Conservation (phyloP, 2,329 filamentous ascomycete genomes). For the Diaporthe destruens region DNA sequence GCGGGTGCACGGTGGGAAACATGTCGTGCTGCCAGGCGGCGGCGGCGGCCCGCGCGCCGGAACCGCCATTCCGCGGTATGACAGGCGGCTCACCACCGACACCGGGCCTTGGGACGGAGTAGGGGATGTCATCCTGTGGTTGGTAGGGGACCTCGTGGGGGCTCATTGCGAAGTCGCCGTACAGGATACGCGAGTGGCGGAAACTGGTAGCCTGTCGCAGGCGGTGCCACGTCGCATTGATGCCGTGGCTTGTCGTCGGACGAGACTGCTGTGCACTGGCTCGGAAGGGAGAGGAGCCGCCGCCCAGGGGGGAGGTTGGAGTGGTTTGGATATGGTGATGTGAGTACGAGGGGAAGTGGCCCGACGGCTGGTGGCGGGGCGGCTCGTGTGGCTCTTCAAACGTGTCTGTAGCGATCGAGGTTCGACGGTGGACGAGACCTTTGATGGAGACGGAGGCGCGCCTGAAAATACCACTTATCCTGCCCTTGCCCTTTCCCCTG, state of each 20-base stretch:
- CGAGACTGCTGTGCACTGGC: constrained; percentile 34
- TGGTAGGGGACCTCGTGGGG: constrained; percentile 41
- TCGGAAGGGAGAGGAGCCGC: constrained; percentile 3
- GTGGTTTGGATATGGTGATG: constrained; percentile 40
- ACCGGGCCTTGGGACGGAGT: constrained; percentile 59
- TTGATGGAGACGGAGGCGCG: constrained; percentile 68
- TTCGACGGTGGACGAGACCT: constrained; percentile 63
- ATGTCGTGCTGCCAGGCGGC: constrained; percentile 70
- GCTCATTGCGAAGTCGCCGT: constrained; percentile 53
- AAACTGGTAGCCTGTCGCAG: constrained; percentile 39
- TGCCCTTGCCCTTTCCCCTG: constrained; percentile 47
- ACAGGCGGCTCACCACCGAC: constrained; percentile 67
- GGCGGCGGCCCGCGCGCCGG: constrained; percentile 70
- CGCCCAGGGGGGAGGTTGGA: constrained; percentile 40
- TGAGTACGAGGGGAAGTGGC: constrained; percentile 38
- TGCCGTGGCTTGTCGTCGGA: constrained; percentile 60
- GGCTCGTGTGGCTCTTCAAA: constrained; percentile 43
- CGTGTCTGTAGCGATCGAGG: constrained; percentile 52
- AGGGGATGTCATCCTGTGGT: constrained; percentile 37
- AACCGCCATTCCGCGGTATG: constrained; percentile 70
- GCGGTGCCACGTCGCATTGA: constrained; percentile 41
- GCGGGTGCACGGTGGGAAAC: constrained; percentile 43
- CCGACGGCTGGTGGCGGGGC: constrained; percentile 40
- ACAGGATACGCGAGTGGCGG: constrained; percentile 61
- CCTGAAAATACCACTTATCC: constrained; percentile 65